Conservation (phyloP, 192 early-diverging fungal species). For the Phycomyces blakesleeanus region DNA sequence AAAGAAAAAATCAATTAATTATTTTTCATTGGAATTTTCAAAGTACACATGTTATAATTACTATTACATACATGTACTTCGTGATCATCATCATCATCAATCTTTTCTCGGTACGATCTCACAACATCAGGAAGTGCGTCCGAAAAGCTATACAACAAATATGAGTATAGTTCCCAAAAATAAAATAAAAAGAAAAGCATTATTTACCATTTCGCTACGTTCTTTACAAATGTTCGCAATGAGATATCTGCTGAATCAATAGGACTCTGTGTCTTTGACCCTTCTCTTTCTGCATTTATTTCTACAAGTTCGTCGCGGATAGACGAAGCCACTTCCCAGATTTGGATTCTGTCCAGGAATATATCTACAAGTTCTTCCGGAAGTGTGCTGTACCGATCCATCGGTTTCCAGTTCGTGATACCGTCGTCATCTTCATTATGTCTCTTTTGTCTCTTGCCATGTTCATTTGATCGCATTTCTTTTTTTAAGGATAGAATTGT, state of each 20-base stretch:
- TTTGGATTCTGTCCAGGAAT: background rate
- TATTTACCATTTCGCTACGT: background rate
- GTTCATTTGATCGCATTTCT: background rate
- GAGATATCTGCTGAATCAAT: background rate
- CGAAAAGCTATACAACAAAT: background rate
- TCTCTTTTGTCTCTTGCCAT: background rate
- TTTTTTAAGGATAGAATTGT: background rate
- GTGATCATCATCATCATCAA: background rate
- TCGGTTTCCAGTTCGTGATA: background rate
- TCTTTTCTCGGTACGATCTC: background rate
- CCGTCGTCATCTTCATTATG: background rate
- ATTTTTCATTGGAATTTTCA: too few relatives aligned
- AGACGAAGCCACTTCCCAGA: background rate
- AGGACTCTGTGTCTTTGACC: background rate
- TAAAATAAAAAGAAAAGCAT: too few relatives aligned
- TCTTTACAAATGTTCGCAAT: background rate
- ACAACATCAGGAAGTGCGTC: background rate
- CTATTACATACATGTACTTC: background rate
- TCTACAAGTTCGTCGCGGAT: background rate
- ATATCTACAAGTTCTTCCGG: constrained; percentile 1
- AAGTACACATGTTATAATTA: background rate
- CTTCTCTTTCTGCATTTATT: background rate
- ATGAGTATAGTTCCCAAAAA: too few relatives aligned
- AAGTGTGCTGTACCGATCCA: background rate
- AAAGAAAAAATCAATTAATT: too few relatives aligned